Percentiles rank a stretch among this genome's conserved stretches.
Conservation (phyloP, 345 rosid species). For the Jatropha curcas region DNA sequence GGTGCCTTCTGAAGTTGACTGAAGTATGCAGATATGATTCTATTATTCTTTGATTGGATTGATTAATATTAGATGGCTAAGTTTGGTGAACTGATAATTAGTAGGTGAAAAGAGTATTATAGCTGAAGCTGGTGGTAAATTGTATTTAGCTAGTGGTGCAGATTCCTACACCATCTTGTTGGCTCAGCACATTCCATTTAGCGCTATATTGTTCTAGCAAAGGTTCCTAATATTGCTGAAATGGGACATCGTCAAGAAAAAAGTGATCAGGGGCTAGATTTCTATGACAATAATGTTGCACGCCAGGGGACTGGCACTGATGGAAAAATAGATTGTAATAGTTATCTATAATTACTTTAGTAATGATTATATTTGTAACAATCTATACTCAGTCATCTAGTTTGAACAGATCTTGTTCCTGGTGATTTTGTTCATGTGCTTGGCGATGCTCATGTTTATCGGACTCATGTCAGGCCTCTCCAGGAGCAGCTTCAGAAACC, state of each 20-base stretch:
- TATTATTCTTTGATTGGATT: neutral
- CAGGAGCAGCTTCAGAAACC: slow-evolving; percentile 88
- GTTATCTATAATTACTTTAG: neutral
- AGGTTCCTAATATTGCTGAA: neutral
- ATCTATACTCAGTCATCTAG: neutral
- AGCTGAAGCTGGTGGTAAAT: slow-evolving; percentile 4
- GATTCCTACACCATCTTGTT: neutral
- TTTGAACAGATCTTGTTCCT: slow-evolving; percentile 67
- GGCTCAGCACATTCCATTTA: neutral
- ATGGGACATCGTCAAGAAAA: neutral
- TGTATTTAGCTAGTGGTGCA: neutral
- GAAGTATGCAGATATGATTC: neutral
- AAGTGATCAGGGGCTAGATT: neutral
- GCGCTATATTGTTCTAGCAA: neutral
- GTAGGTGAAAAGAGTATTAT: neutral
- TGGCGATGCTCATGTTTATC: slow-evolving; percentile 94
- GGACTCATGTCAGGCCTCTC: slow-evolving; percentile 76
- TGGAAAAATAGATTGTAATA: neutral
- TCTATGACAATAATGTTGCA: neutral
- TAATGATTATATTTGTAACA: neutral
- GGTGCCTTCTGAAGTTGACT: neutral
- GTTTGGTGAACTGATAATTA: neutral
- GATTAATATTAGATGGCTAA: neutral
- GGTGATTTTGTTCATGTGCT: slow-evolving; percentile 83
- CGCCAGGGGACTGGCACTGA: neutral